Evolutionary conservation across 345 rosid species (phyloP).

Genomic region (Capsella bursapastoris): DNA sequence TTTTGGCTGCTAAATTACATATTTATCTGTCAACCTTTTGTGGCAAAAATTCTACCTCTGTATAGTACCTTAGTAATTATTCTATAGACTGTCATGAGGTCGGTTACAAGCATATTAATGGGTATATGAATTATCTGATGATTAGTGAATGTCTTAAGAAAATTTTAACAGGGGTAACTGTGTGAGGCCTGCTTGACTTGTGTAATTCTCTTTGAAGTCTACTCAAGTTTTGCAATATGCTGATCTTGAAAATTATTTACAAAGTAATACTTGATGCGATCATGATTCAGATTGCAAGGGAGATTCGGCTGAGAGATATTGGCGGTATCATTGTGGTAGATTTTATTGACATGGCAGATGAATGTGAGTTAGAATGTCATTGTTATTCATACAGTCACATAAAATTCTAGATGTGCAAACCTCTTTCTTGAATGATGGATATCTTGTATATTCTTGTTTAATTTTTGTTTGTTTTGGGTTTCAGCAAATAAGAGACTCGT

Average conservation of each 20-base stretch:
- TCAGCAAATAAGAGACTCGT: slow-evolving; percentile 91
- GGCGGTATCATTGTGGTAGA: slow-evolving; percentile 99
- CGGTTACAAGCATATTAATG: neutral
- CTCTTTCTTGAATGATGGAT: slow-evolving; percentile 17
- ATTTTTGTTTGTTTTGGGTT: slow-evolving; percentile 34
- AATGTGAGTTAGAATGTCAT: slow-evolving; percentile 63
- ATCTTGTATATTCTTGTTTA: slow-evolving; percentile 2
- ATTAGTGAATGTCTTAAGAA: slow-evolving; percentile 20
- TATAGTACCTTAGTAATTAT: slow-evolving; percentile 7
- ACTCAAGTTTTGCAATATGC: slow-evolving; percentile 26
- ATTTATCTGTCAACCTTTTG: slow-evolving; percentile 1
- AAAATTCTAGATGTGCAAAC: slow-evolving; percentile 1
- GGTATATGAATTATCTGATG: neutral
- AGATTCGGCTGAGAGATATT: slow-evolving; percentile 89
- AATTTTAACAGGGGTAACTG: slow-evolving; percentile 3
- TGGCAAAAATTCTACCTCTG: slow-evolving; percentile 7
- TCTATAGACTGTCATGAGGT: slow-evolving; percentile 6
- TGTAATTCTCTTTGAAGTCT: slow-evolving; percentile 26
- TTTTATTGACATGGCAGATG: slow-evolving; percentile 96
- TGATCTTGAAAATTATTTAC: slow-evolving; percentile 16
- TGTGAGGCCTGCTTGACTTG: slow-evolving; percentile 6
- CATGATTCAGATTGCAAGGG: slow-evolving; percentile 88
- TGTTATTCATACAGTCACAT: slow-evolving; percentile 3
- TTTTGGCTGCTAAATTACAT: slow-evolving; percentile 21
- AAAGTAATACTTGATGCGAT: slow-evolving; percentile 14